phyloP scores from a whole-genome alignment of 2,329 filamentous ascomycete genomes.

The Grosmannia huntii region DNA sequence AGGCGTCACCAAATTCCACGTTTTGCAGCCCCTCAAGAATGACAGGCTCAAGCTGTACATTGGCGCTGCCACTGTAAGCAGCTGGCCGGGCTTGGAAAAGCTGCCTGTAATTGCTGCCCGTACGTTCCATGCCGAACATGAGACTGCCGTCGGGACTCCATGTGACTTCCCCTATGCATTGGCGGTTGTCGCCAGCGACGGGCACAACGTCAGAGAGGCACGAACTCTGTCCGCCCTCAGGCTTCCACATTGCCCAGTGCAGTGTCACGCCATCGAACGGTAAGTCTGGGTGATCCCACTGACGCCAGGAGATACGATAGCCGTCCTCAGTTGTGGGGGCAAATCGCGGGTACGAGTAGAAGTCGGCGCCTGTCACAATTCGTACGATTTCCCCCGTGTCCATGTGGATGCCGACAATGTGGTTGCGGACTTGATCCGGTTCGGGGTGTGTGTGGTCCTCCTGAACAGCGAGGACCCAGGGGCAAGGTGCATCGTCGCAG shows the following conservation, averaged over 20 bases:
- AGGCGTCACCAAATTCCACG: constrained; percentile 25
- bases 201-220: constrained; percentile 18
- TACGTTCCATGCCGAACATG: constrained; percentile 32
- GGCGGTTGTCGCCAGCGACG: constrained; percentile 28
- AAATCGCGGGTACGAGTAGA: constrained; percentile 38
- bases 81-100: constrained; percentile 26
- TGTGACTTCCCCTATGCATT: constrained; percentile 35
- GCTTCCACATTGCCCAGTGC: constrained; percentile 24
- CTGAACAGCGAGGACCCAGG: constrained; percentile 36
- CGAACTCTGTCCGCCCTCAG: not conserved
- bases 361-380: constrained; percentile 33
- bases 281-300: constrained; percentile 42
- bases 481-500: constrained; percentile 12
- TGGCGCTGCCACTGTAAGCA: constrained; percentile 3
- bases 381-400: constrained; percentile 27
- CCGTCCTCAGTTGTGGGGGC: constrained; percentile 25
- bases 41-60: constrained; percentile 15
- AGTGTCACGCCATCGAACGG: constrained; percentile 35
- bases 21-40: constrained; percentile 25
- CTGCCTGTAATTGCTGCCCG: constrained; percentile 28
- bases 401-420: constrained; percentile 26
- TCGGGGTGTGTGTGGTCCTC: constrained; percentile 32
- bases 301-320: constrained; percentile 31
- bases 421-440: constrained; percentile 22
- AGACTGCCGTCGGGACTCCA: constrained; percentile 36